Conservation (phyloP, 345 rosid genomes). For the Bruguiera sexangula region DNA sequence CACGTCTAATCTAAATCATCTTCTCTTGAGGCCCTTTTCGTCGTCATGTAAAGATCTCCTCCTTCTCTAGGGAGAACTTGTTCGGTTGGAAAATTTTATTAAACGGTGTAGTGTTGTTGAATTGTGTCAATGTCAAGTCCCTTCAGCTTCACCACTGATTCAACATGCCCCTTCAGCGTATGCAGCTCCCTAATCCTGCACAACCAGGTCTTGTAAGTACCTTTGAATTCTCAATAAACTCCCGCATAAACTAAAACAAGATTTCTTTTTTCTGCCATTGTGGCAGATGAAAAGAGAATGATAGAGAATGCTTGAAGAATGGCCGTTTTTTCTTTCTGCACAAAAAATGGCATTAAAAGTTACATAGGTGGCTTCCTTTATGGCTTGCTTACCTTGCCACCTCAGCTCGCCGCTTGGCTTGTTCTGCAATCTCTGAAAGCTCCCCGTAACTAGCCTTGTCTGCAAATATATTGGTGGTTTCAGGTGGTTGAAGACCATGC, state of each 20-base stretch:
- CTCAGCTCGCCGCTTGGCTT: conserved; percentile 96
- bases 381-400: conserved; percentile 65
- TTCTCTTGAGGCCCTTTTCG: conserved; percentile 1
- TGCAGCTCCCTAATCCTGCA: conserved; percentile 70
- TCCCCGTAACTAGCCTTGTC: conserved; percentile 76
- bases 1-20: conserved; percentile 4
- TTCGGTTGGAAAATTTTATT: background rate
- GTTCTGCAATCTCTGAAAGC: conserved; percentile 94
- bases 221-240: no score
- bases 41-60: background rate
- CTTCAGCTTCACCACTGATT: conserved; percentile 80
- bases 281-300: background rate
- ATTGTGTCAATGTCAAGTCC: conserved; percentile 82
- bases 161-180: conserved; percentile 79
- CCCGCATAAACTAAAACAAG: no score
- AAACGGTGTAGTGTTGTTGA: conserved; percentile 79
- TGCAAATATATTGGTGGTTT: conserved; percentile 37
- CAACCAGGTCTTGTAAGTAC: background rate
- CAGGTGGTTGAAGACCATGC: conserved; percentile 87
- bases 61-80: background rate
- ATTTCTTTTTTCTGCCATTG: no score
- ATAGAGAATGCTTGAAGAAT: no score
- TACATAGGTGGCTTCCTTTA: no score
- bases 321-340: no score
- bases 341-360: no score